phyloP scores from a whole-genome alignment of 805 yeast genomes.

The Ogataea sp. region DNA sequence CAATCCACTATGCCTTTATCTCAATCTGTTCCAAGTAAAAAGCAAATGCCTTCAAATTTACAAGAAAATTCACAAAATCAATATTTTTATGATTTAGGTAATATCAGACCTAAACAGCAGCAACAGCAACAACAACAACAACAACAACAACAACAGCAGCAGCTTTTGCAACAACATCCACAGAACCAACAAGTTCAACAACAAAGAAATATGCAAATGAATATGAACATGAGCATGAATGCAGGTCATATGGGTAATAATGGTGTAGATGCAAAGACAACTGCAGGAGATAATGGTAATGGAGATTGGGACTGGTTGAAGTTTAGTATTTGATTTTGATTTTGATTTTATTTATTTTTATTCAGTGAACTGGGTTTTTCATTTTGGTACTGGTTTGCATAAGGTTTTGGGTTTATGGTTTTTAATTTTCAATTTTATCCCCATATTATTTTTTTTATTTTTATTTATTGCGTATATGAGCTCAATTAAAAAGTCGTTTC shows the following conservation, averaged over 20 bases:
- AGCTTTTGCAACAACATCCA: not conserved
- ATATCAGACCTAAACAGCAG: not conserved
- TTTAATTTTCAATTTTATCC: not conserved
- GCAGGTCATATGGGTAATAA: conserved; percentile 14
- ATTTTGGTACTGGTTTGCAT: not conserved
- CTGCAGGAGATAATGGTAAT: too few species aligned
- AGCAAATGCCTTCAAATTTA: too few species aligned
- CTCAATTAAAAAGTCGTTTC: too few species aligned
- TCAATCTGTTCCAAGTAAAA: too few species aligned
- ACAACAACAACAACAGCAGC: conserved; percentile 1
- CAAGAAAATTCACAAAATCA: not conserved
- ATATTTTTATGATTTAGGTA: not conserved
- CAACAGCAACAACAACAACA: conserved; percentile 1
- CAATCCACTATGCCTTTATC: too few species aligned
- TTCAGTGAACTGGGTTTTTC: not conserved
- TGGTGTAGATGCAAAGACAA: conserved; percentile 23
- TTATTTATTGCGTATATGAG: too few species aligned
- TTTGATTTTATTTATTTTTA: not conserved
- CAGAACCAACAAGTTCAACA: conserved; percentile 1
- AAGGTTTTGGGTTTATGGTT: too few species aligned
- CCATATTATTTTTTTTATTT: too few species aligned
- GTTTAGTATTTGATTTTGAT: conserved; percentile 17
- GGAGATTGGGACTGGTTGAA: conserved; percentile 31
- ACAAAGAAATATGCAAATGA: not conserved
- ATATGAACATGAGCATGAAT: not conserved